Evolutionary conservation across 495 filamentous ascomycete species (phyloP), one percentile per base, ranked within the genome.

Genomic region (Hyphodiscus hymeniophilus): DNA sequence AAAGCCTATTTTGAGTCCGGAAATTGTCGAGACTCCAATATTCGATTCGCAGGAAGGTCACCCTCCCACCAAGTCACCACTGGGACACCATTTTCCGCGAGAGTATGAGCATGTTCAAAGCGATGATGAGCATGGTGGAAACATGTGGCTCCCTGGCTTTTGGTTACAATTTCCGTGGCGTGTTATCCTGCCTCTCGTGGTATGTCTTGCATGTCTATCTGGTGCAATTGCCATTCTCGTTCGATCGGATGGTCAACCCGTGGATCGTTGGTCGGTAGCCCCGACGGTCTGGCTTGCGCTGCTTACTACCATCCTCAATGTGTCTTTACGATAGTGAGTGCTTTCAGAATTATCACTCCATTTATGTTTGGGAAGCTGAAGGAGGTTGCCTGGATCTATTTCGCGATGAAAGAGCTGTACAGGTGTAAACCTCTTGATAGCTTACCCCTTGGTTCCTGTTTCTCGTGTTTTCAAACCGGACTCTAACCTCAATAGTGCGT

Each of bases 281-380:
- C 47, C 47, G 11, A 40, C 47, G 12, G 47, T 50, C 3, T 50
- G 36, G 12, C 40, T 50, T n/a, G 47, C 47, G n/a, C n/a, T 44
- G 0, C 20, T 42, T 10, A 31, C 30, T n/a, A 41, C 47, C 1
- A 23, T 32, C 13, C 12, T 30, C 16, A 50, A 50, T 21, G 26
- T 50, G 24, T 31, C 34, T 2, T 16, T 39, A 2, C 30, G 30
- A 5, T 50, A 42, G 26, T 28, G 10, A 28, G 26, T 28, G 10
- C 4, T 28, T 28, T 28, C 26, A 10, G 26, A 28, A 10, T 10
- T 28, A 28, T 28, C 26, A 28, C 26, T 28, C 10, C 26, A 28
- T 28, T 10, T 28, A 28, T 28, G 4, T 10, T 28, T 10, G 26
- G 26, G 26, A 28, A 4, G n/a, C n/a, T n/a, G n/a, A n/a, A n/a